Evolutionary conservation across 768 basidiomycete genomes (phyloP), one percentile per base, ranked within the genome.

Genomic region (Piloderma croceum): DNA sequence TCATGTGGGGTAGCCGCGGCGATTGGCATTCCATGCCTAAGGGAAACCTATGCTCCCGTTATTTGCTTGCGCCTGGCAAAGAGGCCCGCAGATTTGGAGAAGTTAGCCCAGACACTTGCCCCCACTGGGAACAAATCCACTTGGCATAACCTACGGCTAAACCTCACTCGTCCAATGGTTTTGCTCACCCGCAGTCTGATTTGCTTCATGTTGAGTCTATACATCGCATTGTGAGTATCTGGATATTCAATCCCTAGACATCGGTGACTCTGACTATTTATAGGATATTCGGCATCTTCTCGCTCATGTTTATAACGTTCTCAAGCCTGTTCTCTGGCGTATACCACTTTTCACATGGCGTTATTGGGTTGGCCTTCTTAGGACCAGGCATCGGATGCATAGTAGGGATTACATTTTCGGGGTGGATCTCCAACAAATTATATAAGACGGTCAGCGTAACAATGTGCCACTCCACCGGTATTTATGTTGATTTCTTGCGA

Each of bases 201-300:
- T 40, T 81, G 80, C 58, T 81, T 83, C 56, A 63, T 79, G 41
- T 62, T 83, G 36, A 81, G 79, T 51, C 52, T 76, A 29, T 83
- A 81, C 49, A 76, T 80, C 74, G 77, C 77, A 17, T 60, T 81
- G 79, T 83, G 42, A 58, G 73, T 65, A 5, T 7, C 24, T 10
- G n/a, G n/a, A n/a, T n/a, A n/a, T n/a, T n/a, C n/a, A n/a, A n/a
- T n/a, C n/a, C n/a, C n/a, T n/a, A n/a, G n/a, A n/a, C n/a, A n/a
- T n/a, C n/a, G n/a, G n/a, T n/a, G n/a, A n/a, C n/a, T n/a, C n/a
- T n/a, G n/a, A n/a, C n/a, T n/a, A n/a, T n/a, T n/a, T n/a, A n/a
- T n/a, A n/a, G n/a, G n/a, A n/a, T n/a, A n/a, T n/a, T n/a, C n/a
- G n/a, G n/a, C 3, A 67, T 71, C 45, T 74, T 74, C 54, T 79